Base-by-base conservation (phyloP, 139 green algal species). In the Bryopsis sp. region DNA sequence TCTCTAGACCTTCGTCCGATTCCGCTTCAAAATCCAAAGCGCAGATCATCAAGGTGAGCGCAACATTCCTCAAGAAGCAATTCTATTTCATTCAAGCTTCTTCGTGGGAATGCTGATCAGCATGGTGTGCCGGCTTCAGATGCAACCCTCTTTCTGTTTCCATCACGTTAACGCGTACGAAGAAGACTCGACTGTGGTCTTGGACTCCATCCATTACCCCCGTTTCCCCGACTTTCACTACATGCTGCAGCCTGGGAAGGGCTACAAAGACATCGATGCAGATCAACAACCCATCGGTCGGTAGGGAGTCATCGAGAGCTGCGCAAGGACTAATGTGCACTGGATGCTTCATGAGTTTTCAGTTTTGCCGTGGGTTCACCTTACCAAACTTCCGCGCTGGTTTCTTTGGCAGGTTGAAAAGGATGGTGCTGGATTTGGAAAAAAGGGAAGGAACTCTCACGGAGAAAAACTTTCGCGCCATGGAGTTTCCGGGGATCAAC, bases 171-270 rank as follows among this genome's bases (percentile, higher is more conserved):
- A 68, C 32, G 64, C 28, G 19, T 70, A 29, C 15, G 64, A 70
- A 59, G 64, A 70, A 19, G 39, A 47, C 22, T 71, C 83, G 58
- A 81, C 72, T 57, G 60, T 86, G 15, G n/a, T 54, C 39, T 78
- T 69, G 15, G 66, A 81, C 8, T 19, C 26, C 0, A 2, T 2
- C 32, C 71, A 72, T 28, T 54, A 70, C 22, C 71, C 57, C 19
- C 58, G 32, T 48, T 61, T 86, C 19, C 79, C 64, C 24, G 64
- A 70, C 19, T 65, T 70, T 26, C 3, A 7, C 6, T 33, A 38
- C 36, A 35, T 57, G 5, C n/a, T 24, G 5, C 34, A 59, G 4
- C 11, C 34, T 6, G 36, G 64, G 11, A 58, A 70, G 5, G 31
- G 8, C 22, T 70, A 36, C 11, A 22, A 39, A 48, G 33, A 65